A percentile compares a stretch with the other conserved stretches of the same genome.
Evolutionary conservation across 2,329 filamentous ascomycete species (phyloP).

Genomic region (Colletotrichum sp.): DNA sequence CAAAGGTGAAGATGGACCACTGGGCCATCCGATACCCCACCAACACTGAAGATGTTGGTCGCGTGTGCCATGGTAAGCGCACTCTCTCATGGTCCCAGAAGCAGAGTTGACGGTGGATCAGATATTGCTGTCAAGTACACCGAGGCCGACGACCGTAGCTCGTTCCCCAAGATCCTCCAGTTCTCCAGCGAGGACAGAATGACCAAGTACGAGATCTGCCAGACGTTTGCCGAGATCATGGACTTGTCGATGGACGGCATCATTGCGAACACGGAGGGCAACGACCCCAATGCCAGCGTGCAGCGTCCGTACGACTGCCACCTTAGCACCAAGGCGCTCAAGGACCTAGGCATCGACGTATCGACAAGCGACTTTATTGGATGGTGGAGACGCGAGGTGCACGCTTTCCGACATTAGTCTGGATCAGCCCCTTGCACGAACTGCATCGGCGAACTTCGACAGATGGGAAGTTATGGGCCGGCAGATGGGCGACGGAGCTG

Average conservation of each 20-base stretch:
- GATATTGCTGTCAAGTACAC: constrained; percentile 77
- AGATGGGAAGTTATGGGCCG: neutral
- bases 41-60: constrained; percentile 84
- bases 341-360: constrained; percentile 77
- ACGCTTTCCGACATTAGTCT: constrained; percentile 61
- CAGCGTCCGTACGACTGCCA: constrained; percentile 89
- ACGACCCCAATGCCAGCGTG: constrained; percentile 73
- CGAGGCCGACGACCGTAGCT: constrained; percentile 46
- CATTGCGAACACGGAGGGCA: constrained; percentile 72
- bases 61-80: constrained; percentile 71
- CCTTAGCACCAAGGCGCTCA: constrained; percentile 76
- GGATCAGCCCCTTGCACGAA: neutral
- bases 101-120: constrained; percentile 30
- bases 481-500: no score
- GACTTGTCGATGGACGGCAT: constrained; percentile 74
- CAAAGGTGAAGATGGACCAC: constrained; percentile 79
- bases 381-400: constrained; percentile 78
- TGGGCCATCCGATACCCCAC: constrained; percentile 87
- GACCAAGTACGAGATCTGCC: constrained; percentile 91
- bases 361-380: constrained; percentile 75
- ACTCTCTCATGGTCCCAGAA: no score
- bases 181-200: constrained; percentile 86
- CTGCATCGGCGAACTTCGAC: neutral
- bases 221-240: constrained; percentile 80
- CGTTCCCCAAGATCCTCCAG: constrained; percentile 75